Evolutionary conservation across 2,329 filamentous ascomycete genomes (phyloP).

Genomic region (Coniosporium tulheliwenetii): DNA sequence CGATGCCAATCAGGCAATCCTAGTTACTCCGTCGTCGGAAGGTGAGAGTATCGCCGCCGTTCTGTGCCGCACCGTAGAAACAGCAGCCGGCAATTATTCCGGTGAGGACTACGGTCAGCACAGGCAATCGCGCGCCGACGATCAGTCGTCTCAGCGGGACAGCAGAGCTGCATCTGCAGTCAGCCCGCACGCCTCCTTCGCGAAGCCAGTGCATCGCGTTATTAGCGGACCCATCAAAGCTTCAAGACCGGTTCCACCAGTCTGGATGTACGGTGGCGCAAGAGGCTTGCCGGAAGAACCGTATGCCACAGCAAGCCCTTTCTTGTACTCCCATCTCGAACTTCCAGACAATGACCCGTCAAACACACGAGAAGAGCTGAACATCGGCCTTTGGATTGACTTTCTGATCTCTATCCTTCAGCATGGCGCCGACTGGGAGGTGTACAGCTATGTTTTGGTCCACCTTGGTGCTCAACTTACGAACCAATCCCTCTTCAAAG

Average conservation of each 20-base stretch:
- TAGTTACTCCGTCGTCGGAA: constrained; percentile 54
- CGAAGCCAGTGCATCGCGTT: constrained; percentile 3
- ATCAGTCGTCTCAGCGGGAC: constrained; percentile 13
- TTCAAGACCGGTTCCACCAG: constrained; percentile 11
- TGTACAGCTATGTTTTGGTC: constrained; percentile 79
- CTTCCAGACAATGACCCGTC: constrained; percentile 6
- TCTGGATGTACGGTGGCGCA: constrained; percentile 43
- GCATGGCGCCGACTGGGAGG: constrained; percentile 58
- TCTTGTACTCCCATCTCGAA: constrained; percentile 33
- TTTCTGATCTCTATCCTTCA: constrained; percentile 5
- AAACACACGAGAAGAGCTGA: constrained; percentile 11
- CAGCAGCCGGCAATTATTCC: constrained; percentile 27
- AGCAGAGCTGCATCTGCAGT: constrained; percentile 11
- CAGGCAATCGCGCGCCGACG: constrained; percentile 7
- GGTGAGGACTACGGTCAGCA: constrained; percentile 19
- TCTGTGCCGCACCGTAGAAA: constrained; percentile 48
- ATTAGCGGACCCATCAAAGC: constrained; percentile 15
- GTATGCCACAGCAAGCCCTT: constrained; percentile 29
- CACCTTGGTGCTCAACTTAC: constrained; percentile 76
- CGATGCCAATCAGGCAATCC: constrained; percentile 64
- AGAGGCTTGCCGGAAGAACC: constrained; percentile 39
- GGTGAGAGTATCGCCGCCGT: constrained; percentile 57
- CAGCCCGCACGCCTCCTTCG: constrained; percentile 16
- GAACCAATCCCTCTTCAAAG: constrained; percentile 74
- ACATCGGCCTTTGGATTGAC: constrained; percentile 3